phyloP scores from a whole-genome alignment of 2,329 filamentous ascomycete species.

The Colletotrichum sp. region DNA sequence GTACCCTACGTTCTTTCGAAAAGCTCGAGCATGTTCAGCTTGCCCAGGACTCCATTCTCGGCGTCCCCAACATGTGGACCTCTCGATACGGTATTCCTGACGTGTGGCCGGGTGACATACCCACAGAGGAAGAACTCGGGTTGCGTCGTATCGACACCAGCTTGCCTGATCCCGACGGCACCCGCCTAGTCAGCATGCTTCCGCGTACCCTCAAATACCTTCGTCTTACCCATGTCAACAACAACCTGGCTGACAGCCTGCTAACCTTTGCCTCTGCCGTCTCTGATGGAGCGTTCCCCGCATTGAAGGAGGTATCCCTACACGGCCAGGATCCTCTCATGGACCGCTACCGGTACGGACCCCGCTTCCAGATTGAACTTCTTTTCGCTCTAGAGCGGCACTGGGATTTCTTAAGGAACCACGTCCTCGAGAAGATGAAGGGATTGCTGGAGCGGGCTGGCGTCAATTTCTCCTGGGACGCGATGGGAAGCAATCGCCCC shows the following conservation, averaged over 20 bases:
- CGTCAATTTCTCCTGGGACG: background rate
- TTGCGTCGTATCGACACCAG: background rate
- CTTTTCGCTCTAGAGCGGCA: background rate
- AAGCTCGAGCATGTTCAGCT: background rate
- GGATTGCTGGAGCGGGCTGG: background rate
- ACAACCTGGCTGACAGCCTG: background rate
- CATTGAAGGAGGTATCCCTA: background rate
- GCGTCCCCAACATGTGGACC: background rate
- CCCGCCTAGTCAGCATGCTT: background rate
- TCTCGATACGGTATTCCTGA: fast-evolving
- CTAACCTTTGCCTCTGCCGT: background rate
- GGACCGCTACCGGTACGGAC: fast-evolving
- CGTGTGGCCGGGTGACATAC: background rate
- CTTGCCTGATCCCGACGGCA: background rate
- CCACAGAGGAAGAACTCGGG: fast-evolving
- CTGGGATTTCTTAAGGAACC: background rate
- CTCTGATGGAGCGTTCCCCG: background rate
- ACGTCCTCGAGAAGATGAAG: background rate
- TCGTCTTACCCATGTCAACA: background rate
- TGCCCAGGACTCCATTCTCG: background rate
- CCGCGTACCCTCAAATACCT: background rate
- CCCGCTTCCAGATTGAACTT: background rate
- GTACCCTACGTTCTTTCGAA: background rate
- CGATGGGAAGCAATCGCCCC: background rate
- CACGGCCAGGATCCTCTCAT: background rate